Base-by-base conservation (phyloP, 2,329 filamentous ascomycete species). In the Pseudocercospora fijiensis region DNA sequence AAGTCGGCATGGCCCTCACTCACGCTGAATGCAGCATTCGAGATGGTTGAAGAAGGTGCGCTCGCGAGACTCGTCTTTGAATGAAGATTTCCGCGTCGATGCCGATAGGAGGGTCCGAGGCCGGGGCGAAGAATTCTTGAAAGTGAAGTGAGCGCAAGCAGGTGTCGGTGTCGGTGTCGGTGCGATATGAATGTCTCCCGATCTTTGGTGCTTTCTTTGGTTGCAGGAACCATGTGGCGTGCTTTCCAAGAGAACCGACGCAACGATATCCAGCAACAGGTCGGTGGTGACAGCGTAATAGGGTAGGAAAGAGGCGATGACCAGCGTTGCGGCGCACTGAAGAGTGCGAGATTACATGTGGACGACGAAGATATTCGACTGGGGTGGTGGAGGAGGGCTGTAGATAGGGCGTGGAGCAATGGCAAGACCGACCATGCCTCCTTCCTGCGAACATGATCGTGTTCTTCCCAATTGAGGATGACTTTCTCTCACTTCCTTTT, bases 341-440 rank as follows among this genome's bases (percentile, higher is more conserved):
- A n/a, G 28, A 22, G 53, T 24, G 41, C 4, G 13, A 26, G n/a
- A 20, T 18, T 20, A 33, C 16, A n/a, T 56, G 53, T 56, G 53
- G 53, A 18, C 28, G 26, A 24, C 53, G 11, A 20, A 26, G 28
- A 56, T 56, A 33, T 56, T 26, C 24, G 37, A 13, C n/a, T 41
- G n/a, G 9, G 30, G 16, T 18, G 24, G 30, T 37, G 53, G 28
- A 56, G n/a, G 28, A 37, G 53, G 27, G 11, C 16, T 37, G 28
- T 28, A 56, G 27, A n/a, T n/a, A n/a, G n/a, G n/a, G 5, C 52
- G 52, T 56, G 28, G 28, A 56, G 28, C 41, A 56, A 5, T 10
- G 41, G 53, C 16, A 56, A 56, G 53, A 41, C 28, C 53, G 28
- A 56, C n/a, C 28, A 18, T 24, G n/a, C 18, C 53, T 56, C 53